A percentile compares a stretch with the other conserved stretches of the same genome.
Evolutionary conservation across 2,329 filamentous ascomycete species (phyloP).

Genomic region (Septoria linicola): DNA sequence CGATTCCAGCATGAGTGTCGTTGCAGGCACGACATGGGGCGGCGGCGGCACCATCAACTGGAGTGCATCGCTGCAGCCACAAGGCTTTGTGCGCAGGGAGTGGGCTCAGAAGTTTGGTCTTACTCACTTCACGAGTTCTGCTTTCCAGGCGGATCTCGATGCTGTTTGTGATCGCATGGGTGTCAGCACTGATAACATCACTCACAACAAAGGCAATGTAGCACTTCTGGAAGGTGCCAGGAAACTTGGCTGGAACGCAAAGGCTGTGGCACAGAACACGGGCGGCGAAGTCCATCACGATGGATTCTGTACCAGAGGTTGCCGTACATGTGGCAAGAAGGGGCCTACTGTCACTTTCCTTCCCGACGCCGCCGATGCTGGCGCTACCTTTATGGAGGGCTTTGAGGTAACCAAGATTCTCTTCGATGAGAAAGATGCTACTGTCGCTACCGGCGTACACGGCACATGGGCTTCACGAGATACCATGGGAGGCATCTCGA

Average conservation of each 20-base stretch:
- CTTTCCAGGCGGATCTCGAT: slow-evolving; percentile 77
- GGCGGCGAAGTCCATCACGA: slow-evolving; percentile 72
- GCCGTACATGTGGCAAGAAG: slow-evolving; percentile 68
- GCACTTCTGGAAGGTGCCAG: slow-evolving; percentile 72
- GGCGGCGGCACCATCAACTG: slow-evolving; percentile 89
- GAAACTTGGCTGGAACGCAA: slow-evolving; percentile 70
- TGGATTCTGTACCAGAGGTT: slow-evolving; percentile 60
- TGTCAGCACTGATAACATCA: slow-evolving; percentile 62
- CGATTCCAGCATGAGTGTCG: slow-evolving; percentile 54
- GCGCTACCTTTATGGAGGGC: slow-evolving; percentile 80
- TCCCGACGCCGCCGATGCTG: slow-evolving; percentile 73
- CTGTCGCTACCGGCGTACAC: slow-evolving; percentile 66
- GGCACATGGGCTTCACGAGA: slow-evolving; percentile 76
- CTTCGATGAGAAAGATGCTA: slow-evolving; percentile 58
- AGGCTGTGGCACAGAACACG: slow-evolving; percentile 75
- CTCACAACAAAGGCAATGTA: slow-evolving; percentile 71
- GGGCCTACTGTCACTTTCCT: slow-evolving; percentile 76
- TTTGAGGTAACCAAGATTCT: slow-evolving; percentile 69
- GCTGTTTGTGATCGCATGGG: slow-evolving; percentile 78
- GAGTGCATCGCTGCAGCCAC: slow-evolving; percentile 67
- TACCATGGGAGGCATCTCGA: slow-evolving; percentile 57
- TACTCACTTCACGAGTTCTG: slow-evolving; percentile 68
- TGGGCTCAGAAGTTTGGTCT: slow-evolving; percentile 70
- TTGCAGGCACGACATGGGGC: slow-evolving; percentile 74
- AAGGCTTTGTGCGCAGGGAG: slow-evolving; percentile 73